Conservation (phyloP, 805 yeast species). For the Candida succiphila region DNA sequence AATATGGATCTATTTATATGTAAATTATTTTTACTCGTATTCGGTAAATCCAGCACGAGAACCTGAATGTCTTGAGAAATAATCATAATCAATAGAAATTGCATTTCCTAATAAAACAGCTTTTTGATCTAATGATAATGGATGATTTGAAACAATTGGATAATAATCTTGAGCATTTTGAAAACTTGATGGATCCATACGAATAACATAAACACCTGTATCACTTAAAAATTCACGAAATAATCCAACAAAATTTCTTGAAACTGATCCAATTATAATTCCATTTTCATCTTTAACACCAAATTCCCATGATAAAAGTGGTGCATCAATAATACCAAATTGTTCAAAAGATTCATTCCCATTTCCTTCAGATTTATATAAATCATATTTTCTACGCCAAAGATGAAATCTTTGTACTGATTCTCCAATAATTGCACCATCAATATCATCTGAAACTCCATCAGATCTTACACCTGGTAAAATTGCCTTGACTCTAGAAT, state of each 20-base stretch:
- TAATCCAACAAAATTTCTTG: conserved; percentile 91
- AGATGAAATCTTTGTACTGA: conserved; percentile 89
- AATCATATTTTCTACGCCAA: conserved; percentile 83
- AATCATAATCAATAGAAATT: conserved; percentile 89
- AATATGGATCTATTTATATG: neutral
- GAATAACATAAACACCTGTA: conserved; percentile 80
- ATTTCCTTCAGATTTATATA: conserved; percentile 37
- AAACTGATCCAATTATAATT: conserved; percentile 62
- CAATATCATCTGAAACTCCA: conserved; percentile 23
- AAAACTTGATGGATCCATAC: conserved; percentile 72
- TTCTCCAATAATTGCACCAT: conserved; percentile 61
- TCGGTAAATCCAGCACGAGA: neutral
- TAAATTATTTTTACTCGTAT: neutral
- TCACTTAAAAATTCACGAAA: conserved; percentile 92
- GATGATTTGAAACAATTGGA: conserved; percentile 28
- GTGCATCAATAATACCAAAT: conserved; percentile 82
- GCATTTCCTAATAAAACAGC: conserved; percentile 84
- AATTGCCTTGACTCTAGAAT: conserved; percentile 72
- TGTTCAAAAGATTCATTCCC: conserved; percentile 47
- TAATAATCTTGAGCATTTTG: conserved; percentile 44
- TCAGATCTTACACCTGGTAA: conserved; percentile 39
- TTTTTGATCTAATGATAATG: conserved; percentile 65
- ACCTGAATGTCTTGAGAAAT: conserved; percentile 85
- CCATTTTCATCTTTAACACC: conserved; percentile 57
- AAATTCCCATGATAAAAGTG: conserved; percentile 78